phyloP scores from a whole-genome alignment of 2,329 filamentous ascomycete species.

The Rugonectria rugulosa region DNA sequence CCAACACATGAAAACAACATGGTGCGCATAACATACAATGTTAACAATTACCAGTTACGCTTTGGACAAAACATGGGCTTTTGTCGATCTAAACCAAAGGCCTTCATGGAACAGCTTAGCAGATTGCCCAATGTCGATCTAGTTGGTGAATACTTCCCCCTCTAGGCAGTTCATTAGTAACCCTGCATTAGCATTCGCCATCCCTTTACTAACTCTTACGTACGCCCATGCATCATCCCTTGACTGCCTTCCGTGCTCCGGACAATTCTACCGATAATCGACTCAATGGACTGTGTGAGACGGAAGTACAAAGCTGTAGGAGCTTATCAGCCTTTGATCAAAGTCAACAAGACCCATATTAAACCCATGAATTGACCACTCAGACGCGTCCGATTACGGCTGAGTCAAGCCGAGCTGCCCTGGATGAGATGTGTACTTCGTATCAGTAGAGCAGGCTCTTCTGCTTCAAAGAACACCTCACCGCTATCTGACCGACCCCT shows the following conservation, averaged over 20 bases:
- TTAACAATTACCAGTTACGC: neutral
- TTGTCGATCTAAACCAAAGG: too few species aligned
- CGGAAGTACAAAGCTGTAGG: neutral
- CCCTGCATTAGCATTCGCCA: neutral
- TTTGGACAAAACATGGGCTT: too few species aligned
- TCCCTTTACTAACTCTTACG: neutral
- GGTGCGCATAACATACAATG: neutral
- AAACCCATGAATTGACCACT: neutral
- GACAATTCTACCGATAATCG: neutral
- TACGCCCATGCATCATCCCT: too few species aligned
- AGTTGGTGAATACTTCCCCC: too few species aligned
- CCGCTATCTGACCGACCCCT: constrained; percentile 4
- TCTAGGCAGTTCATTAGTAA: neutral
- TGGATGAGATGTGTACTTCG: neutral
- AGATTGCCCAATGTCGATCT: too few species aligned
- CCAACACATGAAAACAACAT: too few species aligned
- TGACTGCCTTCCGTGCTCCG: neutral
- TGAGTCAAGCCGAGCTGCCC: constrained; percentile 3
- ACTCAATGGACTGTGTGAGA: too few species aligned
- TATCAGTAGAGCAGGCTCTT: neutral
- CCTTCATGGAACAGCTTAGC: too few species aligned
- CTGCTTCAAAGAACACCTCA: constrained; percentile 1
- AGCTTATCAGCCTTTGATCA: neutral
- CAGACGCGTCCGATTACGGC: neutral
- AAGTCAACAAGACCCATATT: neutral